phyloP scores from a whole-genome alignment of 768 basidiomycete genomes.

The Rubroboletus pulcherrimus region DNA sequence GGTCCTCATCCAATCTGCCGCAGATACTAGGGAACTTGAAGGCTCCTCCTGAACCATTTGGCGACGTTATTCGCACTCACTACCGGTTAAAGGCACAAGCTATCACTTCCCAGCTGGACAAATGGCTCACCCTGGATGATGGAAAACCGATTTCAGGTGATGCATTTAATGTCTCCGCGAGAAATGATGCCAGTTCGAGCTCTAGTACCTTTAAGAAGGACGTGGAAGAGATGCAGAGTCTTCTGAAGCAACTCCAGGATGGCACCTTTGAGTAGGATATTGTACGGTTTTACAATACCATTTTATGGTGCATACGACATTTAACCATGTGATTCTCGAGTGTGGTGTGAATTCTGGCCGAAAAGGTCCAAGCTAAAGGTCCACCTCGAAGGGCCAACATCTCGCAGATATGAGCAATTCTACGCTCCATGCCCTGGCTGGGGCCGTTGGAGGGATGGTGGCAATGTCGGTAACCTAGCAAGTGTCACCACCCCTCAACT shows the following conservation, averaged over 20 bases:
- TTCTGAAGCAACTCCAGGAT: constrained; percentile 47
- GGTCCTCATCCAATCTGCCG: constrained; percentile 10
- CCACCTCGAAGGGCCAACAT: background rate
- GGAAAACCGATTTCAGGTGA: constrained; percentile 55
- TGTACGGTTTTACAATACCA: background rate
- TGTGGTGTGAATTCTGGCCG: background rate
- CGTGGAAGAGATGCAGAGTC: constrained; percentile 63
- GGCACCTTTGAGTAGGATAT: constrained; percentile 16
- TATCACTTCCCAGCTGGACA: constrained; percentile 69
- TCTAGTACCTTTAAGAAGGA: constrained; percentile 64
- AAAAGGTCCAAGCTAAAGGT: background rate
- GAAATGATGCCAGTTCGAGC: constrained; percentile 41
- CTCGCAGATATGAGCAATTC: constrained; percentile 61
- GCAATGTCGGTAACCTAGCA: constrained; percentile 92
- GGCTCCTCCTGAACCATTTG: constrained; percentile 81
- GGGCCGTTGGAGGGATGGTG: constrained; percentile 83
- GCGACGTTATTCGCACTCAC: constrained; percentile 84
- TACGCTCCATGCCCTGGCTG: constrained; percentile 80
- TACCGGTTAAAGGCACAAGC: constrained; percentile 79
- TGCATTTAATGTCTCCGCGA: constrained; percentile 42
- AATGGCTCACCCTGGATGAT: constrained; percentile 77
- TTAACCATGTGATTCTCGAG: constrained; percentile 15
- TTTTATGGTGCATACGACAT: background rate
- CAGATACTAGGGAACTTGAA: constrained; percentile 85
- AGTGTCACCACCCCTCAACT: constrained; percentile 25